A percentile compares a stretch with the other conserved stretches of the same genome.
These are phyloP conservation scores for Penicillium antarcticum DNA, from an alignment of 495 filamentous ascomycete genomes.

Conservation along the genomic window DNA sequence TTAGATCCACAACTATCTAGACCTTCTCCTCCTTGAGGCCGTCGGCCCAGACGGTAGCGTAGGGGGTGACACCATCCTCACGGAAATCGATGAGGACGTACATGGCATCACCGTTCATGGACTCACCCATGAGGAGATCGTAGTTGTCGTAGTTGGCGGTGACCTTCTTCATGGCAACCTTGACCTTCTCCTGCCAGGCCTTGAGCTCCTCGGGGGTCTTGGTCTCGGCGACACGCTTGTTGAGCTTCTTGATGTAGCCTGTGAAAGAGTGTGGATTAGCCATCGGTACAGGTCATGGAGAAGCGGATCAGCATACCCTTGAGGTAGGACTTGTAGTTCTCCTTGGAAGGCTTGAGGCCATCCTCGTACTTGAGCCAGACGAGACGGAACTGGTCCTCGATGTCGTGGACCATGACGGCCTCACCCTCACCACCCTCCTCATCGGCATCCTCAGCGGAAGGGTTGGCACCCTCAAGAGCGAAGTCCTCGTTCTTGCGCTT, in stretches of 20 bases:
- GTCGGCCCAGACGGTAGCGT: conserved; percentile 90
- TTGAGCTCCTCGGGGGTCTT: not conserved
- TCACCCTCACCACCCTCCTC: conserved; percentile 60
- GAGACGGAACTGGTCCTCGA: conserved; percentile 89
- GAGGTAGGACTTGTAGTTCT: conserved; percentile 71
- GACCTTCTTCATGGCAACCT: conserved; percentile 73
- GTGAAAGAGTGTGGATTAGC: not conserved
- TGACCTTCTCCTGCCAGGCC: conserved; percentile 71
- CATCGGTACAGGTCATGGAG: not conserved
- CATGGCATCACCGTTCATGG: conserved; percentile 92
- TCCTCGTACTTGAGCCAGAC: conserved; percentile 68
- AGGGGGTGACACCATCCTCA: conserved; percentile 91
- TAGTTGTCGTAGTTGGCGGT: conserved; percentile 85
- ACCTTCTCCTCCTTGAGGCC: conserved; percentile 90
- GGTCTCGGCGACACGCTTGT: not conserved
- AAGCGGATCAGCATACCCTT: conserved; percentile 59
- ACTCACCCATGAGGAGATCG: conserved; percentile 89
- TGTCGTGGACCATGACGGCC: conserved; percentile 76
- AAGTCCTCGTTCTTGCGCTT: conserved; percentile 67
- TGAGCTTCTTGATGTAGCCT: conserved; percentile 82
- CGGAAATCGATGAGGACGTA: conserved; percentile 93
- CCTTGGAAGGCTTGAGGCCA: conserved; percentile 59
- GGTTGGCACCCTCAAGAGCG: conserved; percentile 93
- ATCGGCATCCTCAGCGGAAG: conserved; percentile 85
- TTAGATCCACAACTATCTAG: conserved; percentile 45